Evolutionary conservation across 352 stramenopile genomes (phyloP).

Genomic region (Elongisporangium prolatum): DNA sequence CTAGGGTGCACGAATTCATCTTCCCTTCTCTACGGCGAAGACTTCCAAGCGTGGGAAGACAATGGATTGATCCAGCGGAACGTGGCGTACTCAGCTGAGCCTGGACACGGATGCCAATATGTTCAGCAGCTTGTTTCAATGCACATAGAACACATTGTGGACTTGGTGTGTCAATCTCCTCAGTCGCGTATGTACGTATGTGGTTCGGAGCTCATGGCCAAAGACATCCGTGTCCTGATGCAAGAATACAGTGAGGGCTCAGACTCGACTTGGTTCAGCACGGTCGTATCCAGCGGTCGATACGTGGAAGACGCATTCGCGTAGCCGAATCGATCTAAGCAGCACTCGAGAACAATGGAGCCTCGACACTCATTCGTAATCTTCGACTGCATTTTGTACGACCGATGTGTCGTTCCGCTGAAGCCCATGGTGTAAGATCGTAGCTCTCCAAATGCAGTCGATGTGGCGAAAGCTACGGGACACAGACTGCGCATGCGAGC

Average conservation of each 20-base stretch:
- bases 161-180: constrained; percentile 8
- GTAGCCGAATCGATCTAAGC: too few species aligned
- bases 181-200: constrained; percentile 20
- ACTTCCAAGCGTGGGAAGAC: constrained; percentile 24
- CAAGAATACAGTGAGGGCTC: neutral
- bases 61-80: constrained; percentile 23
- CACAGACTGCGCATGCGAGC: too few species aligned
- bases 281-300: neutral
- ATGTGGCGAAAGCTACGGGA: too few species aligned
- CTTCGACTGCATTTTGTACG: too few species aligned
- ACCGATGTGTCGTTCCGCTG: too few species aligned
- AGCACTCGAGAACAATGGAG: too few species aligned
- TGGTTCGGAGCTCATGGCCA: constrained; percentile 15
- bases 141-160: constrained; percentile 20
- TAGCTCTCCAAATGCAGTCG: too few species aligned
- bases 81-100: constrained; percentile 18
- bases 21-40: constrained; percentile 27
- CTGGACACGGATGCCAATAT: constrained; percentile 7
- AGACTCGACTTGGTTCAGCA: neutral
- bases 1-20: constrained; percentile 20
- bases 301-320: neutral
- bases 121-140: constrained; percentile 19
- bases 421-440: too few species aligned
- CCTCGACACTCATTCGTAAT: too few species aligned
- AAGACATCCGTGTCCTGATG: neutral